Base-by-base conservation (phyloP, 345 rosid genomes). In the Mercurialis annua region DNA sequence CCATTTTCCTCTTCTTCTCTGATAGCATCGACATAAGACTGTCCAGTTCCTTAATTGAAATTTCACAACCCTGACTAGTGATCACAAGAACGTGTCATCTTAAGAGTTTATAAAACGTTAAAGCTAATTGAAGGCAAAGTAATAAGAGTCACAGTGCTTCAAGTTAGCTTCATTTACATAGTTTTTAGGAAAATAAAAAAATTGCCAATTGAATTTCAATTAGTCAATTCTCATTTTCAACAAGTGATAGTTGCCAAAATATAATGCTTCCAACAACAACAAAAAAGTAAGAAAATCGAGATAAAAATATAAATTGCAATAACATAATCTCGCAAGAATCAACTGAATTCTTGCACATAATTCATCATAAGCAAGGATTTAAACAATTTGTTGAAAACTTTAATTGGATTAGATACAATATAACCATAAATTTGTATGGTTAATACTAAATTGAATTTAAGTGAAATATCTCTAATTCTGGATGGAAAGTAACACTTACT, bases 1-100 rank as follows among this genome's bases (percentile, higher is more conserved):
- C 98, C 92, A 87, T 86, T 81, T 94, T 94, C 33, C 90, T 87
- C 83, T 89, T 91, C 84, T 77, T 94, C 83, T 91, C 98, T 18
- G 86, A 78, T 44, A 94, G 96, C 68, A 92, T 76, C 18, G 83
- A 49, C 73, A 89, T 77, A 50, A 94, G 96, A 78, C 46, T 78
- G 62, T 88, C 99, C 69, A 94, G 76, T 71, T 92, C 99, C 85
- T 94, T 91, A 66, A 92, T 80, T 27, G 99, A 84, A 71, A 92
- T 85, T 69, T 84, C 96, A 80, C 88, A 89, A 59, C 96, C 98
- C 99, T 94, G 92, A 62, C 80, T 77, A 84, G 59, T 64, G 68
- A 81, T 59, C 68, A 70, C 52, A 55, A 71, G 62, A 70, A 23
- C 34, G 52, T 59, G 70, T 69, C 68, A 70, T 10, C 40, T 47